A percentile compares a stretch with the other conserved stretches of the same genome.
Evolutionary conservation across 495 filamentous ascomycete species (phyloP).

Genomic region (Aspergillus olivimuriae): DNA sequence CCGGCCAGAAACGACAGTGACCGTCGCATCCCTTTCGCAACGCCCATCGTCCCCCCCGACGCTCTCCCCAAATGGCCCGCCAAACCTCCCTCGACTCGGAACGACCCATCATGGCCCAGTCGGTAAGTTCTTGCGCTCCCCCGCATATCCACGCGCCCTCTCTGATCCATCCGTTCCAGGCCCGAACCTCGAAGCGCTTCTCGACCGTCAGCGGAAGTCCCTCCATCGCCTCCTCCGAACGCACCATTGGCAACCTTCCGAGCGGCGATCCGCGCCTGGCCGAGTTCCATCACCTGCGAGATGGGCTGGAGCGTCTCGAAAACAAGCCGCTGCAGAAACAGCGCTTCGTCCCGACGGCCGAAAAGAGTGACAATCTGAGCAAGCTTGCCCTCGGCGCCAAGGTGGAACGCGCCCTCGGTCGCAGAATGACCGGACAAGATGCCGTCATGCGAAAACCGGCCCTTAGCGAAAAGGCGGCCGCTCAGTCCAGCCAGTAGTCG

Average conservation of each 20-base stretch:
- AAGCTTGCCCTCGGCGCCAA: slow-evolving; percentile 92
- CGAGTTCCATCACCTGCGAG: slow-evolving; percentile 76
- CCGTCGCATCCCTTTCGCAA: not conserved
- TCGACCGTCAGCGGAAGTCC: slow-evolving; percentile 74
- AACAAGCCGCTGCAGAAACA: slow-evolving; percentile 81
- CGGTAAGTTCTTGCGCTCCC: slow-evolving; percentile 45
- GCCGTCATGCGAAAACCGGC: slow-evolving; percentile 69
- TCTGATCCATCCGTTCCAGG: slow-evolving; percentile 33
- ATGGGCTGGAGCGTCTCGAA: slow-evolving; percentile 82
- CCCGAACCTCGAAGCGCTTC: slow-evolving; percentile 68
- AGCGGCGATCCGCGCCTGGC: slow-evolving; percentile 50
- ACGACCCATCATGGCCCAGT: slow-evolving; percentile 70
- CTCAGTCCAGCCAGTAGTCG: too few species aligned
- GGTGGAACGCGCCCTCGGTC: slow-evolving; percentile 82
- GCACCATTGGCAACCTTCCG: slow-evolving; percentile 55
- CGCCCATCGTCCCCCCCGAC: too few species aligned
- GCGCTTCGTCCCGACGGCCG: slow-evolving; percentile 71
- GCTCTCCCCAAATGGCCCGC: slow-evolving; percentile 57
- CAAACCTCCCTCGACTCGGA: slow-evolving; percentile 65
- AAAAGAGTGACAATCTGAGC: slow-evolving; percentile 80
- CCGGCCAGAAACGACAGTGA: not conserved
- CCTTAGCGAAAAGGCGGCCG: slow-evolving; percentile 42
- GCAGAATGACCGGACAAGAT: slow-evolving; percentile 88
- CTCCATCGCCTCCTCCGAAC: slow-evolving; percentile 59
- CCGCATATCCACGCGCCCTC: not conserved